Evolutionary conservation across 176 grass and related monocot species (phyloP), one percentile per base, ranked within the genome.

Genomic region (Aechmea fasciata): DNA sequence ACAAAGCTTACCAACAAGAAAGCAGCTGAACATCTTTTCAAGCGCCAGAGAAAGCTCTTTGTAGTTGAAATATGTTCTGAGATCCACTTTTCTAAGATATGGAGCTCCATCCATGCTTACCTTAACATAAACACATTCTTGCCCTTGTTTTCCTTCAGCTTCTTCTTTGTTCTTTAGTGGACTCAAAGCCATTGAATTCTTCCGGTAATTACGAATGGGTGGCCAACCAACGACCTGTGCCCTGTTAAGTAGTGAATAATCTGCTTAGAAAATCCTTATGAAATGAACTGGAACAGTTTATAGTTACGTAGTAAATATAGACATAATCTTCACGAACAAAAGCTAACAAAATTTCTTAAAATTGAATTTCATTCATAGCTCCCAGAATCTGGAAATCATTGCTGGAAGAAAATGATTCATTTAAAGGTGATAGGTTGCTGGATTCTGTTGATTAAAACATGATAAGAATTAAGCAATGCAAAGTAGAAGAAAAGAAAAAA

Each of bases 171-270:
- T 81, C 72, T 75, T 85, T 0, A 64, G 63, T 57, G 69, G 81
- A 69, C 50, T 95, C 48, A 79, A 74, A 4, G 91, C 84, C 91
- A 95, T 90, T 20, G 91, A 85, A 71, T 85, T 87, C 78, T 90
- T 95, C 72, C 91, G 55, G 84, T 87, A 90, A 64, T 67, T 95
- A 65, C 76, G 84, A 52, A 90, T 87, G 69, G 91, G 91, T 47
- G 91, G 91, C 91, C 91, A 95, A 86, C 91, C 91, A 49, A 95
- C 91, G 19, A 90, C 87, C 47, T 90, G 91, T 50, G 87, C 81
- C 62, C 87, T 95, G 83, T 81, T 68, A 79, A 65, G 52, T 49
- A 47, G 11, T 57, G 14, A 49, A 0, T 10, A 72, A 67, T 41
- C 33, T 12, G 67, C 11, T 75, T 73, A 41, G 33, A 41, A 81